phyloP scores from a whole-genome alignment of 2,329 filamentous ascomycete species.

The Calonectria multiphialidica region DNA sequence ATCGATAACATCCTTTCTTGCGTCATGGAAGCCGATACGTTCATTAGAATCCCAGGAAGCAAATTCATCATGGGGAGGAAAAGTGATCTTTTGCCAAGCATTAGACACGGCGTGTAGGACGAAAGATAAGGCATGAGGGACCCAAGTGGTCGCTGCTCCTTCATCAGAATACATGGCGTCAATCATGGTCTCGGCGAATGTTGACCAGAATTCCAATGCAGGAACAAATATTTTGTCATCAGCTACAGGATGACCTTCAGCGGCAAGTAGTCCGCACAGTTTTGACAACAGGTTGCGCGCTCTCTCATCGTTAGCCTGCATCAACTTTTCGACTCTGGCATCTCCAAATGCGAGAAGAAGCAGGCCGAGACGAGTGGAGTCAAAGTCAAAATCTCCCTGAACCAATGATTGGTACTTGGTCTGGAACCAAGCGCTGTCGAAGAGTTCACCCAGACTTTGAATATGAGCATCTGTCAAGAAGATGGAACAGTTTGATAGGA shows the following conservation, averaged over 20 bases:
- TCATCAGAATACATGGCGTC: constrained; percentile 68
- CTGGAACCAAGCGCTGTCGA: constrained; percentile 71
- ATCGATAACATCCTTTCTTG: constrained; percentile 83
- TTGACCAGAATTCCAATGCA: constrained; percentile 85
- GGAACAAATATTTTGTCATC: constrained; percentile 83
- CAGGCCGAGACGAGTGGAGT: constrained; percentile 74
- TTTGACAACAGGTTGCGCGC: constrained; percentile 66
- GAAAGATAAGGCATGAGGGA: constrained; percentile 67
- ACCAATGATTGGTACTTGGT: constrained; percentile 67
- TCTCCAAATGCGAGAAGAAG: constrained; percentile 78
- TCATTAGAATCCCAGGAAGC: constrained; percentile 78
- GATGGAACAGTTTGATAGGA: constrained; percentile 72
- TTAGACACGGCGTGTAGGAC: constrained; percentile 75
- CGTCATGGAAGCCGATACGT: constrained; percentile 75
- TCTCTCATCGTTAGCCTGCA: constrained; percentile 63
- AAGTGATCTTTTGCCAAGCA: constrained; percentile 77
- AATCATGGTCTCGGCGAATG: constrained; percentile 77
- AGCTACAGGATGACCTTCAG: constrained; percentile 74
- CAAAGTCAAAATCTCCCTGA: constrained; percentile 72
- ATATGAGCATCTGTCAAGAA: constrained; percentile 73
- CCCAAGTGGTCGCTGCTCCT: constrained; percentile 63
- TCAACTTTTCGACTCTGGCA: constrained; percentile 71
- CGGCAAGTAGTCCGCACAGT: constrained; percentile 74
- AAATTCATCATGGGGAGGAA: constrained; percentile 70
- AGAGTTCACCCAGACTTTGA: constrained; percentile 66